Evolutionary conservation across 2,329 filamentous ascomycete species (phyloP).

Genomic region (Leptographium flavum): DNA sequence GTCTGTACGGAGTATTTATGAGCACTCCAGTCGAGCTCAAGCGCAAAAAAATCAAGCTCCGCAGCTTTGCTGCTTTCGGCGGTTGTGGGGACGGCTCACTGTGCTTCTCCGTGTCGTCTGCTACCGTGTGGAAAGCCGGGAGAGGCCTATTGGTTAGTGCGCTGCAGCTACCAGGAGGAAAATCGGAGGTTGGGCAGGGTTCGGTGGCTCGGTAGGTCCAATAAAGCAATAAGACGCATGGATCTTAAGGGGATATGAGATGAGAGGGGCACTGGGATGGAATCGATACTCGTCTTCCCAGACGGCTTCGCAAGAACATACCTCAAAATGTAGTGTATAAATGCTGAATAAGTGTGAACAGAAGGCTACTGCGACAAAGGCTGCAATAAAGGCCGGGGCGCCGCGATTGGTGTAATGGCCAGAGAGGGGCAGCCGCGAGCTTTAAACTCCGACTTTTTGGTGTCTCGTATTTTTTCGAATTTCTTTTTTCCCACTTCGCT

Average conservation of each 20-base stretch:
- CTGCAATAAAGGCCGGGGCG: not conserved
- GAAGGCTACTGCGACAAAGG: not conserved
- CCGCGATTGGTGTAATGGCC: not conserved
- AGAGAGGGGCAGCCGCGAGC: not conserved
- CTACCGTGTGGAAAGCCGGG: not conserved
- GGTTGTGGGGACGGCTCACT: not conserved
- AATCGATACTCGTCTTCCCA: no score
- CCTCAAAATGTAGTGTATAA: no score
- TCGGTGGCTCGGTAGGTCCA: no score
- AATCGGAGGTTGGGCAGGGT: not conserved
- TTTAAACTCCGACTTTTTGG: not conserved
- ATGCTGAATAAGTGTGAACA: not conserved
- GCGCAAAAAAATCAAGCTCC: not conserved
- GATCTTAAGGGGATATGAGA: no score
- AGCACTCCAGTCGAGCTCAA: not conserved
- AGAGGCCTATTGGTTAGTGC: not conserved
- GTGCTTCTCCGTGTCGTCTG: not conserved
- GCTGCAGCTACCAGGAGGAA: not conserved
- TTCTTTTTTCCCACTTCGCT: conserved; percentile 1
- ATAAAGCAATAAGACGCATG: no score
- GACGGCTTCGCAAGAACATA: no score
- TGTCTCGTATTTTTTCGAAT: not conserved
- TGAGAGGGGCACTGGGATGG: no score
- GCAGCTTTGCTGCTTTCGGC: conserved; percentile 1
- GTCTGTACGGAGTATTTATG: not conserved